Evolutionary conservation across 495 filamentous ascomycete genomes (phyloP), one percentile per base, ranked within the genome.

Genomic region (Hypomontagnella submonticulosa): DNA sequence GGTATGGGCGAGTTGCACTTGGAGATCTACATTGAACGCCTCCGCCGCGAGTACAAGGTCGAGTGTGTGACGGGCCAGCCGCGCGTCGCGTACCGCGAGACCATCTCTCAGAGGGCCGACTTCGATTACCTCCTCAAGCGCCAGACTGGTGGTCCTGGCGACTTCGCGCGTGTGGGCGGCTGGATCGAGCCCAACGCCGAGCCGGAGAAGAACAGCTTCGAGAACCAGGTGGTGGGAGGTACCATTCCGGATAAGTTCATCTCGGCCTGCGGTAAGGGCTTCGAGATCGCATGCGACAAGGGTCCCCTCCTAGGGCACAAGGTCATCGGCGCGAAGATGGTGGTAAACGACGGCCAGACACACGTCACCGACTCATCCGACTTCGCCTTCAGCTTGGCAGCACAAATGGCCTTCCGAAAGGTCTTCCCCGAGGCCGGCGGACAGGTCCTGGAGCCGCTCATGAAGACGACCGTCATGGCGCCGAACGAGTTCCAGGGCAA

Each of bases 1-100:
- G 96, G 96, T 48, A 99, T 99, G 96, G 96, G 96, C 63, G 96
- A 99, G 75, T 77, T 99, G 59, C 96, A 99, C 77, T 85, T 99
- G 19, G 91, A 94, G 67, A 96, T 99, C 75, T 99, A 99, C 80
- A 87, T 98, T 37, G 96, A 99, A 81, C 94, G 96, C 68, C 96
- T 99, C 87, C 90, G 92, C 53, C 90, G 96, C 73, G 96, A 99
- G 77, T 99, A 99, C 83, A 89, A 88, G 63, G 93, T 97, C 55
- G 94, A 96, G 70, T 97, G 93, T 71, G 85, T 89, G 71, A 97
- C 93, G n/a, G 95, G 96, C 55, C 90, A 96, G 69, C 96, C 96
- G 4, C 95, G 97, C 76, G 96, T 99, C 58, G 93, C 96, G 16
- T 99, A 97, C 83, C 90, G 96, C 69, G 96, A 99, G 79, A 98